A percentile compares a stretch with the other conserved stretches of the same genome.
These are phyloP conservation scores for Ceratopteris richardii DNA, from an alignment of 75 land plant genomes.

Conservation along the genomic window DNA sequence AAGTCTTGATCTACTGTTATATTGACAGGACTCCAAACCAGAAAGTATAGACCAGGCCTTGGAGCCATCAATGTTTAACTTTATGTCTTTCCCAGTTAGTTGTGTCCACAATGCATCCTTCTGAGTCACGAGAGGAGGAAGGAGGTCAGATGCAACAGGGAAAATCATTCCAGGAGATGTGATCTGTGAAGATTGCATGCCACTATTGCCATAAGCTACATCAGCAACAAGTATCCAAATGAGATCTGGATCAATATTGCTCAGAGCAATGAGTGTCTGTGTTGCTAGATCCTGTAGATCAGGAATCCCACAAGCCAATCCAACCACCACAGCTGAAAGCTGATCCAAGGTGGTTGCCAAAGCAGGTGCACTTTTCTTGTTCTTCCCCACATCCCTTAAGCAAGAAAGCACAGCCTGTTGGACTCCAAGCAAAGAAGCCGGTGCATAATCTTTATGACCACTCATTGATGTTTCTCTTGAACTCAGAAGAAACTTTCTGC, in stretches of 20 bases:
- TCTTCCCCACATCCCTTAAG: constrained; percentile 16
- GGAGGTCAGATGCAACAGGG: constrained; percentile 17
- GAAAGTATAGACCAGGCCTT: constrained; percentile 16
- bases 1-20: no score
- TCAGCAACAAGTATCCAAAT: constrained; percentile 34
- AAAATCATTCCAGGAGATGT: constrained; percentile 13
- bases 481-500: constrained; percentile 5
- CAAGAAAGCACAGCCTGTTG: constrained; percentile 29
- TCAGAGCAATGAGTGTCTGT: constrained; percentile 23
- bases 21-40: constrained; percentile 2
- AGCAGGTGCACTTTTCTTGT: constrained; percentile 24
- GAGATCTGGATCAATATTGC: constrained; percentile 24
- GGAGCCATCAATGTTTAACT: constrained; percentile 4
- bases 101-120: constrained; percentile 28
- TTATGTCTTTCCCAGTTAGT: constrained; percentile 8
- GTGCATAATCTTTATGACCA: constrained; percentile 12
- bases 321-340: constrained; percentile 24
- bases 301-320: constrained; percentile 19
- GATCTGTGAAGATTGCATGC: background rate
- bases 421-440: constrained; percentile 20
- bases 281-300: constrained; percentile 13
- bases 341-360: constrained; percentile 11
- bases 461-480: background rate
- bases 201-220: constrained; percentile 19
- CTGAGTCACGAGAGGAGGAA: constrained; percentile 13